Conservation (phyloP, 805 yeast species). For the Candida saitoana region DNA sequence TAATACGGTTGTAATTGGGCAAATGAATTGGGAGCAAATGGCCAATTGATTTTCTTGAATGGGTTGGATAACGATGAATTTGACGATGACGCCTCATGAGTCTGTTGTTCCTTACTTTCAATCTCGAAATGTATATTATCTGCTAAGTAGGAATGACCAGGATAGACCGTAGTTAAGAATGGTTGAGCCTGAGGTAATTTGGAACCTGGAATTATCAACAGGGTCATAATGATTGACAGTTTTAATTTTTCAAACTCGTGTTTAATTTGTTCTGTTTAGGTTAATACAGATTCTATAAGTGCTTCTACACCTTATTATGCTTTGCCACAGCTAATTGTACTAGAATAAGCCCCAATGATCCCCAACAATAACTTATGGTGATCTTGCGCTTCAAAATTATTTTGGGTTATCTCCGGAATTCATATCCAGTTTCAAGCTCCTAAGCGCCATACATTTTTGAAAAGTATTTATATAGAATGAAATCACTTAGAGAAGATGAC, state of each 20-base stretch:
- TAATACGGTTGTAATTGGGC: constrained; percentile 22
- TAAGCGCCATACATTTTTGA: background rate
- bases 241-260: constrained; percentile 4
- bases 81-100: constrained; percentile 7
- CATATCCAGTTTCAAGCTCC: background rate
- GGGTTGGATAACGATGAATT: constrained; percentile 1
- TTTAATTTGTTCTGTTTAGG: background rate
- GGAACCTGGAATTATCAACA: constrained; percentile 14
- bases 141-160: constrained; percentile 29
- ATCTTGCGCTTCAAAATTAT: background rate
- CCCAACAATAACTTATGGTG: background rate
- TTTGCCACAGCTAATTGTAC: background rate
- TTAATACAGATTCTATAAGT: background rate
- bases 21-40: constrained; percentile 14
- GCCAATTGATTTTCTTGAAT: constrained; percentile 19
- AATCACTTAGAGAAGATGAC: background rate
- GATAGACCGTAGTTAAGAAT: constrained; percentile 35
- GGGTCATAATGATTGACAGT: constrained; percentile 18
- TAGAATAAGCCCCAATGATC: background rate
- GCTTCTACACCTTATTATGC: no score
- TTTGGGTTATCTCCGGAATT: background rate
- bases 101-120: constrained; percentile 9
- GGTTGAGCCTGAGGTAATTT: constrained; percentile 25
- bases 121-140: constrained; percentile 32
- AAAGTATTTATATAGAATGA: background rate